Evolutionary conservation across 2,329 filamentous ascomycete species (phyloP), one percentile per base, ranked within the genome.

Genomic region (Nigrospora sphaerica): DNA sequence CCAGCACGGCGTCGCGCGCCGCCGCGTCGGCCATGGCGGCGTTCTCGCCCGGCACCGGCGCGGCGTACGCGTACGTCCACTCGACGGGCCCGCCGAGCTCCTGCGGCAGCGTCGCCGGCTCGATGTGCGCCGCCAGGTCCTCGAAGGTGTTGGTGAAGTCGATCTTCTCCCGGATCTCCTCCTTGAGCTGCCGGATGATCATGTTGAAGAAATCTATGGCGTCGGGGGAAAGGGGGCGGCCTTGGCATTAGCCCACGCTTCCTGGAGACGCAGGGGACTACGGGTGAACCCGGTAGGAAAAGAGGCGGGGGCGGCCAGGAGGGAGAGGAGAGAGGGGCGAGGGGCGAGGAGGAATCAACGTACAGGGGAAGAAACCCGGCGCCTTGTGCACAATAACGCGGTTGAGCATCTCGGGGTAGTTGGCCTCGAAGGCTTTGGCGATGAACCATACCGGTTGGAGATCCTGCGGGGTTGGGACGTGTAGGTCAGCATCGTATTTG

Each of bases 381-480:
- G 92, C 84, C 64, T 95, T 95, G 73, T 96, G 92, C 35, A 97
- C 87, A 37, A 96, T 76, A 6, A 96, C 86, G 2, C 83, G 77
- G 18, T 91, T 92, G 1, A 97, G 75, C 35, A 81, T 91, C 65
- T 97, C 92, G 0, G 92, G 92, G 57, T 96, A 97, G 62, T 97
- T 96, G 50, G 92, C 92, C 70, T 97, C 92, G 61, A 97, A 96
- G 66, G 89, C 95, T 66, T 95, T 95, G 66, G 96, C 95, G 85
- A 97, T 95, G 70, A 96, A 96, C 61, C 95, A 96, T 44, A 96
- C 88, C 1, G 91, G 91, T 0, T 86, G 80, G 66, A 96, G 96
- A 65, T 97, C 92, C 81, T 85, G 50, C 16, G 17, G 16, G 23
- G 23, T 6, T 6, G 23, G 2, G 23, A 6, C 23, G 10, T 23